Evolutionary conservation across 345 rosid species (phyloP).

Genomic region (Carallia brachiata): DNA sequence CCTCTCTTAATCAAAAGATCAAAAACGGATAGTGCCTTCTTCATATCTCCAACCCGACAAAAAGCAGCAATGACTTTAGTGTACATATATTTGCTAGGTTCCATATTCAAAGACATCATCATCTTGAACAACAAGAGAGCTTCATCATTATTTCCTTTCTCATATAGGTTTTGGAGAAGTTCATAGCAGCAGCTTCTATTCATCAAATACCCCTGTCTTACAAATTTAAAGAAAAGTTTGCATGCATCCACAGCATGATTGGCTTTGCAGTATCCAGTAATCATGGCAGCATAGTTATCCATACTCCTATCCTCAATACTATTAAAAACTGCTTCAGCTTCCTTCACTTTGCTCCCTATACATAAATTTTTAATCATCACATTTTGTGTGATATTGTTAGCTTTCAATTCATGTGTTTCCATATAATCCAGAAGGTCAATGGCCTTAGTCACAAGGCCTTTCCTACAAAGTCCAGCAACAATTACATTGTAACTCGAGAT

Average conservation of each 20-base stretch:
- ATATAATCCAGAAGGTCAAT: background rate
- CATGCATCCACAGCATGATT: background rate
- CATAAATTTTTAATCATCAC: background rate
- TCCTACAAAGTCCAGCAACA: slow-evolving; percentile 1
- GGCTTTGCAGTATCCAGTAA: background rate
- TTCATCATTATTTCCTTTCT: background rate
- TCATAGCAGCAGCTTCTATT: background rate
- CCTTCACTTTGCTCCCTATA: background rate
- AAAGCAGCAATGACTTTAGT: background rate
- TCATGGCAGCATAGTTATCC: slow-evolving; percentile 3
- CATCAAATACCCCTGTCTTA: background rate
- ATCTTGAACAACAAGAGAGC: background rate
- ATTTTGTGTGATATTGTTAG: background rate
- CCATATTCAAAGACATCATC: background rate
- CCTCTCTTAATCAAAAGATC: background rate
- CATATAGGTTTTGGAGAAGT: background rate
- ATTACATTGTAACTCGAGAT: background rate
- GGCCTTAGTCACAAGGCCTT: background rate
- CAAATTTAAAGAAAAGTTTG: background rate
- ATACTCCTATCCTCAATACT: background rate
- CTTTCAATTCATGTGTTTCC: background rate
- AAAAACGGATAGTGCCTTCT: background rate
- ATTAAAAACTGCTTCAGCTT: background rate
- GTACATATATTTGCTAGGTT: background rate
- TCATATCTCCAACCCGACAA: background rate